Base-by-base conservation (phyloP, 2,329 filamentous ascomycete species). In the Cladobotryum mycophilum region DNA sequence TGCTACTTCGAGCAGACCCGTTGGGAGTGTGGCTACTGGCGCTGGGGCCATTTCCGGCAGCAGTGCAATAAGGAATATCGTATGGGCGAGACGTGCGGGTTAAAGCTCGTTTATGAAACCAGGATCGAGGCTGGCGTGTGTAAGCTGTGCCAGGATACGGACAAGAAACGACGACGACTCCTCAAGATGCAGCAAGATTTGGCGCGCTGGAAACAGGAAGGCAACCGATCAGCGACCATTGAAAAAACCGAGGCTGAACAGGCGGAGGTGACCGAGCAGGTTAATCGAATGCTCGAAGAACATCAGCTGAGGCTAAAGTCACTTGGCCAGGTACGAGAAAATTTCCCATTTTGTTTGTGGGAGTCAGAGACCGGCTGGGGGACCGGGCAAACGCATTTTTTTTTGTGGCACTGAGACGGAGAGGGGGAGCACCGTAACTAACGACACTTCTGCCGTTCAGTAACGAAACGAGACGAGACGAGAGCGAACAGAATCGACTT, bases 51-150 rank as follows among this genome's bases (percentile, higher is more conserved):
- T 73, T 96, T 96, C 76, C 84, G 88, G 58, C 82, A 91, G 70
- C 91, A 95, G 67, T 97, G 92, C 79, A 85, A 87, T 70, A 90
- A 89, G 71, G 92, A 96, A 69, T 95, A 95, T 74, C 88, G 92
- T 58, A 96, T 88, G 59, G 92, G 92, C 63, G 92, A 97, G 76
- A 96, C 92, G 36, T 97, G 92, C 72, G 92, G 92, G 55, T 85
- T 96, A 73, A 95, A 89, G 73, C 81, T 96, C 57, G 85, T 96
- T 64, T 90, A 87, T 74, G 75, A 82, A 60, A 91, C 88, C 22
- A 76, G 81, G 56, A 74, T 75, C 53, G 76, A 85, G 48, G 60
- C 68, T 41, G 80, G 80, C 49, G 80, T 82, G 61, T 97, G 92
- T 76, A 88, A 87, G 66, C 77, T 90, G 56, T 97, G 92, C 73